Base-by-base conservation (phyloP, 768 basidiomycete species). In the Trametopsis cervina region DNA sequence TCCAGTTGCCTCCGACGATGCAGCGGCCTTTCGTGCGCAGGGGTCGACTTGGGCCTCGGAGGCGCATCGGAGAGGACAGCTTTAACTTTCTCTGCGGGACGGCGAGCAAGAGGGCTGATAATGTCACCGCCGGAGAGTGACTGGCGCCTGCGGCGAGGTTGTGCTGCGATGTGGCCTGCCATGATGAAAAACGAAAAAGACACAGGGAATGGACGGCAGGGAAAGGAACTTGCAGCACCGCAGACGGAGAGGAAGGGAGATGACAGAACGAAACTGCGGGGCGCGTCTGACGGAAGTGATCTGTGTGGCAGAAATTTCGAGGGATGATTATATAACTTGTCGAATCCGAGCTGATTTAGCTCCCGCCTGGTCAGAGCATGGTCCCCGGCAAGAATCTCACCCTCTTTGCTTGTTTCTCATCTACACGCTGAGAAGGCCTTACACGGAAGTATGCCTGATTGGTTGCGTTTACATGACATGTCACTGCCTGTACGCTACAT, bases 21-120 rank as follows among this genome's bases (percentile, higher is more conserved):
- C 46, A 24, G 49, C 43, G 50, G 56, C 40, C 82, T 74, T 56
- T 85, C 81, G 23, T 80, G 69, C 7, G 69, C 73, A 2, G 85
- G 85, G 0, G 85, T 83, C 12, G 83, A 85, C 61, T 88, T 85
- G 17, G 85, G 85, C 17, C 85, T 75, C 3, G 81, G 83, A 5
- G 80, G 81, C 4, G 80, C 77, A 27, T 63, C 56, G 1, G 68
- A 57, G 20, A 76, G 56, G 5, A 53, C 52, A 56, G 44, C 55
- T 40, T 55, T 40, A 23, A 47, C 51, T 24, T 44, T 50, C 20
- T 50, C 47, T 2, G 55, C 41, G 15, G 59, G 47, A 33, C 29
- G 29, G 12, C 48, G 46, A 38, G 55, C 45, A 35, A 56, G 47
- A 36, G 58, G 60, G 37, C 54, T 56, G 42, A 53, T 49, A 42